Conservation (phyloP, 768 basidiomycete genomes). For the Infundibulicybe gibba region DNA sequence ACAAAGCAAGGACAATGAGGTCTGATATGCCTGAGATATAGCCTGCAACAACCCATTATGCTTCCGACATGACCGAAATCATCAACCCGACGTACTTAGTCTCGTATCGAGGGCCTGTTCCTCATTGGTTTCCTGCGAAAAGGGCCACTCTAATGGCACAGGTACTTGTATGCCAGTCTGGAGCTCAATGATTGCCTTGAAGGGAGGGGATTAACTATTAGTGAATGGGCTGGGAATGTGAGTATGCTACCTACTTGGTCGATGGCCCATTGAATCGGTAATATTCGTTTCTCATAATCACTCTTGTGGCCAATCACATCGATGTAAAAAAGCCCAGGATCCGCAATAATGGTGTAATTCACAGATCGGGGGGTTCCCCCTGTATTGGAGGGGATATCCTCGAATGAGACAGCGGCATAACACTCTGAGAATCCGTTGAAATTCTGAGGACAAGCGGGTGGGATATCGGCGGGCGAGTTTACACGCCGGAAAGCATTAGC, state of each 20-base stretch:
- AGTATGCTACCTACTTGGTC: slow-evolving; percentile 50
- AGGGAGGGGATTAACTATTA: not conserved
- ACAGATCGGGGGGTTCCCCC: slow-evolving; percentile 28
- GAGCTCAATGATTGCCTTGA: slow-evolving; percentile 64
- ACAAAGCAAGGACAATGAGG: slow-evolving; percentile 68
- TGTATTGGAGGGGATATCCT: slow-evolving; percentile 42
- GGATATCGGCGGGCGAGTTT: slow-evolving; percentile 43
- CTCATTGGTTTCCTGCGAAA: slow-evolving; percentile 61
- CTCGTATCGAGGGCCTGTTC: slow-evolving; percentile 54
- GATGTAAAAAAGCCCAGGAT: slow-evolving; percentile 59
- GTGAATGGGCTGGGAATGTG: not conserved
- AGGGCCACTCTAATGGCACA: slow-evolving; percentile 72
- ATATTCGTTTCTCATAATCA: slow-evolving; percentile 62
- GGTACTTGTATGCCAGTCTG: slow-evolving; percentile 51
- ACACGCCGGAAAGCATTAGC: slow-evolving; percentile 46
- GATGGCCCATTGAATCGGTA: slow-evolving; percentile 77
- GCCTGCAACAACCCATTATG: slow-evolving; percentile 26
- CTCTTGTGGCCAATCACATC: slow-evolving; percentile 64
- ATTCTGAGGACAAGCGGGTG: slow-evolving; percentile 64
- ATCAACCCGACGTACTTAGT: slow-evolving; percentile 39
- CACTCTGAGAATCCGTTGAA: slow-evolving; percentile 69
- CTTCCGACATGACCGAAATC: slow-evolving; percentile 5
- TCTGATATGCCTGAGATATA: slow-evolving; percentile 60
- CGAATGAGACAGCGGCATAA: slow-evolving; percentile 64
- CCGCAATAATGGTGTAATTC: slow-evolving; percentile 70